Evolutionary conservation across 352 stramenopile species (phyloP), one percentile per base, ranked within the genome.

Genomic region (Pythium utonaiense): DNA sequence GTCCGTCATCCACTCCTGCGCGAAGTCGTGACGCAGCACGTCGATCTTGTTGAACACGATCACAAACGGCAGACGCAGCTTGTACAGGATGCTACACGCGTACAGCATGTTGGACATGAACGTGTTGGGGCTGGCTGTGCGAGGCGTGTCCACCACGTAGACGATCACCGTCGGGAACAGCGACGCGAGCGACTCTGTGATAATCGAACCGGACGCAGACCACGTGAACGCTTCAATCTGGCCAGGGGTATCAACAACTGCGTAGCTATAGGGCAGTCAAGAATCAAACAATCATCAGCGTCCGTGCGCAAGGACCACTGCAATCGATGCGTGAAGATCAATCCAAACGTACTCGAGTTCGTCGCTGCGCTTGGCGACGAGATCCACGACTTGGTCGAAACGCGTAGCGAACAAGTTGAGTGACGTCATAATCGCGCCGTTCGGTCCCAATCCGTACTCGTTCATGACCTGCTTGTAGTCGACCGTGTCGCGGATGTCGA

Each of bases 91-190:
- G 66, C 88, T 98, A 73, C 96, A 99, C 3, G 96, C 96, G 72
- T 99, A 99, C 8, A 99, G 81, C 97, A 99, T 99, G 75, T 99
- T 99, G 71, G 86, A 98, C 96, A 99, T 99, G 73, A 99, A 99
- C 17, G 98, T 99, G 65, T 98, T 98, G 14, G 97, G 96, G 42
- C 81, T 98, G 19, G 89, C 83, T 0, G 95, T 98, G 57, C 97
- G 94, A 22, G 97, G 96, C 17, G 97, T 99, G 74, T 99, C 97
- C 52, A 99, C 87, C 17, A 99, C 96, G 73, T 99, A 99, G 4
- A 98, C 83, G 25, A 99, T 83, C 44, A 98, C 85, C 7, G 97
- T 99, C 53, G 97, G 97, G 76, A 99, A 99, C 10, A 96, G 89
- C 13, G 93, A 95, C 17, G 96, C 96, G 5, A 99, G 77, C 14